Base-by-base conservation (phyloP, 2,329 filamentous ascomycete genomes). In the Teratosphaeria gauchensis region DNA sequence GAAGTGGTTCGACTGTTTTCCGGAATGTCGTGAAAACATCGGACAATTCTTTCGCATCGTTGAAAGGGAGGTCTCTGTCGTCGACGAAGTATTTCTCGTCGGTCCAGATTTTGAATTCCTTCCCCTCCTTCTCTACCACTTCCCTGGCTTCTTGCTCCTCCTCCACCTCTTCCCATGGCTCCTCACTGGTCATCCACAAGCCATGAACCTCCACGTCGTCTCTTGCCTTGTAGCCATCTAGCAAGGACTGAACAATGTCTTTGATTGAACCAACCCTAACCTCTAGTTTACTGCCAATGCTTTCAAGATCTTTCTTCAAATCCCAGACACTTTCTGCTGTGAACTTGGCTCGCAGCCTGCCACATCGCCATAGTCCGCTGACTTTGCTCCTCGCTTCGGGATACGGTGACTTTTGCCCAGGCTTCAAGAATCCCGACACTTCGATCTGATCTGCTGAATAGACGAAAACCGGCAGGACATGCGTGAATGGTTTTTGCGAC, bases 41-140 rank as follows among this genome's bases (percentile, higher is more conserved):
- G 1, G 87, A 87, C 1, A 91, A 77, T 1, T 89, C 81, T 33
- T 78, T 68, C 0, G 84, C 77, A 3, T 78, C 73, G 2, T 78
- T 68, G 53, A 88, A 78, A 0, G 83, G 80, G 0, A 88, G 70
- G 66, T 92, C 88, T 24, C 84, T 84, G 64, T 92, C 87, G 66
- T 92, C 86, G 55, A 92, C 78, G 60, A 85, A 85, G 65, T 89
- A 92, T 69, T 92, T 92, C 71, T 91, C 88, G 65, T 92, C 88
- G 0, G 73, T 72, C 83, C 85, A 91, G 0, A 84, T 59, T 68
- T 82, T 82, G 69, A 90, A 89, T 1, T 83, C 78, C 3, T 84
- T 76, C 0, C 76, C 77, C 2, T 78, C 73, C 12, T 78, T 70
- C 24, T 79, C 72, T 58, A 87, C 85, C 0, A 83, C 68, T 0